These are phyloP conservation scores for Halteria grandinella DNA, from an alignment of 73 alveolate species.

Conservation along the genomic window DNA sequence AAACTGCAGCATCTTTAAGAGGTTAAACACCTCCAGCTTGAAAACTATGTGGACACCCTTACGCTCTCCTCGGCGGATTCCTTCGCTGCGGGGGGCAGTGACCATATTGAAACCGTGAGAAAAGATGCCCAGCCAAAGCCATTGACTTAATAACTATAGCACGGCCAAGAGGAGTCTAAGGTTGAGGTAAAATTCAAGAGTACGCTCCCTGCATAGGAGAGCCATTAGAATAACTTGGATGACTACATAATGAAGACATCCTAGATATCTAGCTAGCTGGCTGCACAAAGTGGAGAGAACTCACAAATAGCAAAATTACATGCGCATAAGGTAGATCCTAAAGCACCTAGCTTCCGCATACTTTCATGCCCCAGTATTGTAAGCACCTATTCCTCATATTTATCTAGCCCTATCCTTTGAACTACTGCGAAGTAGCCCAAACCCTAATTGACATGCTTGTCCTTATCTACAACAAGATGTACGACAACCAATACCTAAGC, in stretches of 20 bases:
- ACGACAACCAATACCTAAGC: constrained; percentile 45
- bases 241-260: constrained; percentile 32
- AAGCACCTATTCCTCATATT: neutral
- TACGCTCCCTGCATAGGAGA: constrained; percentile 32
- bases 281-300: constrained; percentile 3
- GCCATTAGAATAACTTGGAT: constrained; percentile 40
- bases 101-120: too few relatives aligned
- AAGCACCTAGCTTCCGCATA: constrained; percentile 42
- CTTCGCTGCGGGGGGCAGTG: too few relatives aligned
- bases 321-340: constrained; percentile 36
- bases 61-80: too few relatives aligned
- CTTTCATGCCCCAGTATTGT: constrained; percentile 29
- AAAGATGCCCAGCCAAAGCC: too few relatives aligned
- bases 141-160: too few relatives aligned
- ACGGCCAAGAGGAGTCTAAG: too few relatives aligned
- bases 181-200: constrained; percentile 23
- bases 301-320: constrained; percentile 23
- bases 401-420: constrained; percentile 16
- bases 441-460: constrained; percentile 46
- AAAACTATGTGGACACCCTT: too few relatives aligned
- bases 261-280: too few relatives aligned
- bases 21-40: too few relatives aligned
- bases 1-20: constrained; percentile 10
- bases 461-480: constrained; percentile 55
- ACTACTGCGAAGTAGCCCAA: constrained; percentile 37